These are phyloP conservation scores for Xylaria acuta DNA, from an alignment of 495 filamentous ascomycete species.

Conservation along the genomic window DNA sequence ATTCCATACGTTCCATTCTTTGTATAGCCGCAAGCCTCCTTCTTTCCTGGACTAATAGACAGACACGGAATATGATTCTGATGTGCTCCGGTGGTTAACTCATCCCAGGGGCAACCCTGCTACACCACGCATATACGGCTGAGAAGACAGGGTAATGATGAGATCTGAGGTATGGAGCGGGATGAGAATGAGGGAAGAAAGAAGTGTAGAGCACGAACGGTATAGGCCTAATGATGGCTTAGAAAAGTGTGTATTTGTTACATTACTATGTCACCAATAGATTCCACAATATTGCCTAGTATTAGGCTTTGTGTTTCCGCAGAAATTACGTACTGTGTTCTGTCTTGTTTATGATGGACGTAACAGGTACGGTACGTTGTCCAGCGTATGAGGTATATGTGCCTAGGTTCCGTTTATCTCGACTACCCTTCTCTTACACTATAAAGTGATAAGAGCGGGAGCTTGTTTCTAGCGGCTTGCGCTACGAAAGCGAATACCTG, in stretches of 20 bases:
- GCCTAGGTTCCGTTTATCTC: neutral
- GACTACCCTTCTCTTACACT: neutral
- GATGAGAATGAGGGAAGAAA: neutral
- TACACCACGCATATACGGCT: neutral
- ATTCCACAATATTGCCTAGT: neutral
- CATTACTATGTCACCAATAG: slow-evolving; percentile 10
- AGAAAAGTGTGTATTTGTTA: neutral
- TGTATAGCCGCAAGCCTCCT: neutral
- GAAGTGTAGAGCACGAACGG: neutral
- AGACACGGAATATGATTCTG: neutral
- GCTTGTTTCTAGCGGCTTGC: neutral
- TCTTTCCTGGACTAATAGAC: neutral
- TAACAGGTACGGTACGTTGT: neutral
- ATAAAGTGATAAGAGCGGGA: neutral
- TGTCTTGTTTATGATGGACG: neutral
- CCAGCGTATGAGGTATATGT: neutral
- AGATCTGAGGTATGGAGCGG: neutral
- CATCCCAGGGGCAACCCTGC: neutral
- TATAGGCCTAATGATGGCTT: neutral
- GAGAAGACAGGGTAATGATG: neutral
- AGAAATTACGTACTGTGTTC: neutral
- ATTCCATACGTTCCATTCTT: neutral
- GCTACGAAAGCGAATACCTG: neutral
- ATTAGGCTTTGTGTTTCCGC: neutral
- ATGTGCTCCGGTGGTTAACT: neutral